phyloP scores from a whole-genome alignment of 2,329 filamentous ascomycete species.

The Venturia pyrina region DNA sequence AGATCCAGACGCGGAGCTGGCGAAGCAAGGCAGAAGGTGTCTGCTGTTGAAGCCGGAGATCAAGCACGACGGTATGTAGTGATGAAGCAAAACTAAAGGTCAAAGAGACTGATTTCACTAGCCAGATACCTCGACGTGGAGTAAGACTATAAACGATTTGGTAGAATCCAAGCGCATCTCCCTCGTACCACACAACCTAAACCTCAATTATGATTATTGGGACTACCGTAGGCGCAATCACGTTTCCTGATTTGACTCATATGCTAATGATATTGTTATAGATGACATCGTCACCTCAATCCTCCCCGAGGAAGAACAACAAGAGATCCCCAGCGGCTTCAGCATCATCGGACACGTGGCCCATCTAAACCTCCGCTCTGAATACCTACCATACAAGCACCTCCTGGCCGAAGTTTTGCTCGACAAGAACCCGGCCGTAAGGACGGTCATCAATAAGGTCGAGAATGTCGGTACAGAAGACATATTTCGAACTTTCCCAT shows the following conservation, averaged over 20 bases:
- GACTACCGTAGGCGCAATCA: constrained; percentile 51
- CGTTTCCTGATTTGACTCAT: not conserved
- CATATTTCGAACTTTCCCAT: constrained; percentile 83
- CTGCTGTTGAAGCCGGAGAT: constrained; percentile 36
- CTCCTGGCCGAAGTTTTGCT: constrained; percentile 76
- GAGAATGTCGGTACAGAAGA: constrained; percentile 79
- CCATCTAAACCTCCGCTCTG: constrained; percentile 79
- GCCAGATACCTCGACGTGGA: constrained; percentile 67
- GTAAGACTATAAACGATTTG: constrained; percentile 56
- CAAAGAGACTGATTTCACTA: constrained; percentile 21
- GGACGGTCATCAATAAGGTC: constrained; percentile 92
- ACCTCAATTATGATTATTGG: constrained; percentile 79
- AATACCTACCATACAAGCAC: constrained; percentile 76
- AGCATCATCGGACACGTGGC: constrained; percentile 82
- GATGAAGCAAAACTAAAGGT: not conserved
- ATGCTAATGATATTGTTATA: constrained; percentile 23
- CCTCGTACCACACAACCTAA: constrained; percentile 64
- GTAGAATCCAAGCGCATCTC: constrained; percentile 58
- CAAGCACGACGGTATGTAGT: constrained; percentile 25
- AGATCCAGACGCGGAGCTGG: constrained; percentile 52
- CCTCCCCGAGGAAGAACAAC: constrained; percentile 66
- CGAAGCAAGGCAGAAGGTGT: constrained; percentile 35
- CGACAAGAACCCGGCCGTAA: constrained; percentile 76
- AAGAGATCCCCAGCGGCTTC: constrained; percentile 79
- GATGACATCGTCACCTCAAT: constrained; percentile 76